Percentiles rank a stretch among this genome's conserved stretches.
These are phyloP conservation scores for Fusarium compactum DNA, from an alignment of 2,329 filamentous ascomycete genomes.

Conservation along the genomic window DNA sequence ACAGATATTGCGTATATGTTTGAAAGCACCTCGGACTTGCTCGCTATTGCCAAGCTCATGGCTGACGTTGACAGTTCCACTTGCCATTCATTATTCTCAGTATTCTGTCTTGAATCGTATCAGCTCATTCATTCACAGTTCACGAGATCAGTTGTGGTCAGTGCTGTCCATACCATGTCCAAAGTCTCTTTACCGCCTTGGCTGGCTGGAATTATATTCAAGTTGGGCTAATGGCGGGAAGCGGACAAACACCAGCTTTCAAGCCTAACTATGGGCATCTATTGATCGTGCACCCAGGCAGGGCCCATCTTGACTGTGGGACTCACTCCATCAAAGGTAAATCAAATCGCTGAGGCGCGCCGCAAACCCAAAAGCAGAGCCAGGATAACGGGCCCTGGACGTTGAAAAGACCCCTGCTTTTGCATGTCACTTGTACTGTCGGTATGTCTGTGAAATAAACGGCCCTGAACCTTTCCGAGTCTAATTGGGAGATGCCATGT, in stretches of 20 bases:
- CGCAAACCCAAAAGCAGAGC: constrained; percentile 25
- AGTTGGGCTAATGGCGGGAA: constrained; percentile 4
- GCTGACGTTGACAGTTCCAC: constrained; percentile 44
- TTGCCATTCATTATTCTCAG: constrained; percentile 14
- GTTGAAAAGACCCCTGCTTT: constrained; percentile 29
- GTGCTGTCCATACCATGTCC: constrained; percentile 17
- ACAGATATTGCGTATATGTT: constrained; percentile 27
- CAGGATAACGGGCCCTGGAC: constrained; percentile 17
- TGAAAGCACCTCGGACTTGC: constrained; percentile 17
- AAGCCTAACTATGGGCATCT: constrained; percentile 2
- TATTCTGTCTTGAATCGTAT: constrained; percentile 1
- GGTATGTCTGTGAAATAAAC: constrained; percentile 22
- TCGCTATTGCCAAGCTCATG: constrained; percentile 41
- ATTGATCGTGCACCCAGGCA: constrained; percentile 21
- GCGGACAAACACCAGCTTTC: constrained; percentile 15
- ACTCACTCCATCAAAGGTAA: constrained; percentile 6
- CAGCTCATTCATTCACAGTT: constrained; percentile 2
- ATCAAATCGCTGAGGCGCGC: constrained; percentile 19
- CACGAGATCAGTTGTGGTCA: constrained; percentile 20
- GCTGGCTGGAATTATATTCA: constrained; percentile 28
- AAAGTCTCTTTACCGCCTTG: constrained; percentile 9
- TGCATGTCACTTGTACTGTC: constrained; percentile 14
- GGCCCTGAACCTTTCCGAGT: constrained; percentile 18
- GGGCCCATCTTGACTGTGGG: constrained; percentile 27
- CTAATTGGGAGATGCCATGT: constrained; percentile 11